Base-by-base conservation (phyloP, 2,329 filamentous ascomycete genomes). In the Colletotrichum caudatum region DNA sequence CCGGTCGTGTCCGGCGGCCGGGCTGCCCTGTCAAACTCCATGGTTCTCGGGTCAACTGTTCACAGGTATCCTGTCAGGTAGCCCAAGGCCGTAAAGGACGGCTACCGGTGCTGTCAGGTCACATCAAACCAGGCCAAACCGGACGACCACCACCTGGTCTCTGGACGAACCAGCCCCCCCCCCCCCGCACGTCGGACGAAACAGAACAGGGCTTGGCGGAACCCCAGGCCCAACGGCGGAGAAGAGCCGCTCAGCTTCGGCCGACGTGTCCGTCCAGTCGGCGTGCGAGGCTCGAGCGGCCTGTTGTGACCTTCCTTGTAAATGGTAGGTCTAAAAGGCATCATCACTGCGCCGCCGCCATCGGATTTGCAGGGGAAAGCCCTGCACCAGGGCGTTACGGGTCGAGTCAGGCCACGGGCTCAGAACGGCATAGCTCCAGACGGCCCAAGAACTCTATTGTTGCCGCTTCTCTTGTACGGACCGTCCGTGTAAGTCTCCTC, bases 331-430 rank as follows among this genome's bases (percentile, higher is more conserved):
- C 53, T 54, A 20, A 66, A 69, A 37, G 54, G 23, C 50, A 37
- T 46, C 51, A 29, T 46, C n/a, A 11, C 11, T 18, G 8, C 37
- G 14, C 8, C n/a, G 39, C 20, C 59, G 63, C 64, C 68, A n/a
- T 71, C 68, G 64, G 59, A 64, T 35, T 69, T 59, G 46, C 65
- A 59, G 41, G 69, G 69, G 12, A 46, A 37, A 29, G 37, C 64
- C 69, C 69, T 66, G 69, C 69, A 64, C 54, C 44, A 33, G 35
- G 18, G 18, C 46, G 53, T 60, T 54, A 16, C 44, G 60, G 39
- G 58, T 71, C 69, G 69, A 71, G 65, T 71, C 65, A 64, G 54
- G 59, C n/a, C 68, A 29, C 63, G 51, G 51, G 63, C 58, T 41
- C 50, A 20, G 61, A 58, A 58, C 18, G 69, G 54, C 39, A 50